Conservation (phyloP, 1,284 basidiomycete genomes). For the Trichosporon inkin region DNA sequence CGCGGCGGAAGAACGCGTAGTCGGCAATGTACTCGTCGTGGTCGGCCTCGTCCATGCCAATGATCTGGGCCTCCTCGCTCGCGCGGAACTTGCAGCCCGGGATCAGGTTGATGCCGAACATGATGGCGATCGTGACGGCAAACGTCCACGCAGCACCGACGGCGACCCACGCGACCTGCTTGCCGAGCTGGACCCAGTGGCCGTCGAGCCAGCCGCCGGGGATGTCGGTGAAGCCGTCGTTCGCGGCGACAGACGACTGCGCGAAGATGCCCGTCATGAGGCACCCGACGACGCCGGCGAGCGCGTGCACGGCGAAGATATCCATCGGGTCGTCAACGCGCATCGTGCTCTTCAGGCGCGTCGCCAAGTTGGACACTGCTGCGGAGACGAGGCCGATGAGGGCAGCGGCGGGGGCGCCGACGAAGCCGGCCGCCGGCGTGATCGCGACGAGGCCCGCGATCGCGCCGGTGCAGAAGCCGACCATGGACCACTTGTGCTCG, state of each 20-base stretch:
- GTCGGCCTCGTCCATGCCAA: constrained; percentile 70
- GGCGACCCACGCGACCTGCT: constrained; percentile 76
- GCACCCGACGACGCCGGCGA: constrained; percentile 82
- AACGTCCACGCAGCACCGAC: constrained; percentile 61
- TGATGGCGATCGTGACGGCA: constrained; percentile 54
- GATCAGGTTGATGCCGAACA: constrained; percentile 63
- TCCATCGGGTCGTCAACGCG: constrained; percentile 55
- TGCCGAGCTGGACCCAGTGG: constrained; percentile 71
- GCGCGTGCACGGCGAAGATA: constrained; percentile 84
- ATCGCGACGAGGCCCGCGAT: constrained; percentile 73
- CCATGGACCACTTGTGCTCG: constrained; percentile 71
- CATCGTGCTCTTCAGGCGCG: constrained; percentile 62
- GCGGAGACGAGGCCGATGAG: constrained; percentile 73
- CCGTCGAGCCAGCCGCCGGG: constrained; percentile 67
- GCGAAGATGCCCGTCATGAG: constrained; percentile 64
- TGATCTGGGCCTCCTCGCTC: constrained; percentile 69
- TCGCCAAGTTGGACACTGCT: constrained; percentile 76
- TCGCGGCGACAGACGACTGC: constrained; percentile 69
- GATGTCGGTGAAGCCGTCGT: constrained; percentile 57
- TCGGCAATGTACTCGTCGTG: constrained; percentile 51
- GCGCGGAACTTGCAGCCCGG: constrained; percentile 72
- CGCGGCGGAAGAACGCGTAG: constrained; percentile 49
- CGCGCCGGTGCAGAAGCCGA: constrained; percentile 77
- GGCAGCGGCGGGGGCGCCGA: constrained; percentile 55
- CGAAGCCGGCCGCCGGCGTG: constrained; percentile 56